Evolutionary conservation across 352 stramenopile genomes (phyloP), one percentile per base, ranked within the genome.

Genomic region (Globisporangium recalcitrans): DNA sequence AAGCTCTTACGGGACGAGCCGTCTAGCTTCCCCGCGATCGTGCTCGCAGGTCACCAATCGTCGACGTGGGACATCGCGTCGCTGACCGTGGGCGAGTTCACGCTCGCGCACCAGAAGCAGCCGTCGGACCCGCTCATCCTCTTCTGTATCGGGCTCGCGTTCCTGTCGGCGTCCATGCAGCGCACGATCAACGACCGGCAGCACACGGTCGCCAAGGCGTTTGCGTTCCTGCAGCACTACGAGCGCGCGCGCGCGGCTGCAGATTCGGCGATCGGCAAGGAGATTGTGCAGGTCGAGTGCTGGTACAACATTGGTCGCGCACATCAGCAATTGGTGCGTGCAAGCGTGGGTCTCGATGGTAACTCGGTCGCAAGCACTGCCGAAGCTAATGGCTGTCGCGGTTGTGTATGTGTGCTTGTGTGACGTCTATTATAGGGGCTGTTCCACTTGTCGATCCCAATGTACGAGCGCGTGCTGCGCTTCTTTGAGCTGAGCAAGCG

Each of bases 231-330:
- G 36, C 85, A 95, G 64, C 75, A 91, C 36, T 95, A 95, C 61
- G 77, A 95, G 53, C 75, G 67, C 10, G 78, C 70, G 9, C 85
- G 85, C 19, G 63, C 90, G 13, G 57, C 67, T 1, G 64, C 64
- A 1, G 67, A 74, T 1, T 87, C 70, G 47, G 80, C 76, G 13
- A 87, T 95, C 34, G 72, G 64, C 22, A 74, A 81, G 42, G 74
- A 92, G 19, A 74, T 88, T 26, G 74, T 80, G 38, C 77, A 92
- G 48, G 44, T 93, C 32, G 86, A 95, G 48, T 77, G 74, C 11
- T 93, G 82, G 86, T 95, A 95, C 67, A 95, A 95, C 65, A 91
- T 92, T 52, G 86, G 84, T 4, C 82, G 86, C 51, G 86, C 82
- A 0, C 85, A 95, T 51, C 86, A 95, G 49, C 86, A 95, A 80